These are phyloP conservation scores for Daedalea quercina DNA, from an alignment of 768 basidiomycete species.

Conservation along the genomic window DNA sequence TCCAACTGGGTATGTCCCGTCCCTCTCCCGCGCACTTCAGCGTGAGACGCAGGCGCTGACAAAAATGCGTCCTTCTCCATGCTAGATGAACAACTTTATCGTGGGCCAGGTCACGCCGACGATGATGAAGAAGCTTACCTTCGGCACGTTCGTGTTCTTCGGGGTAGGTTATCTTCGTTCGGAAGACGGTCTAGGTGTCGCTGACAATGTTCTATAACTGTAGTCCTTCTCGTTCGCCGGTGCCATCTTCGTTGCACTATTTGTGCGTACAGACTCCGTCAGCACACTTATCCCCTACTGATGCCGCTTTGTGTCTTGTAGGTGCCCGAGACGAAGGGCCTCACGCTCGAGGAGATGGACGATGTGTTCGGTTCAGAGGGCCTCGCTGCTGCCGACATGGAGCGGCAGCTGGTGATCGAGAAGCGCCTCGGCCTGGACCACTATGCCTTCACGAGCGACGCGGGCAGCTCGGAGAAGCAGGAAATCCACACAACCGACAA, in stretches of 20 bases:
- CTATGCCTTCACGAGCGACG: conserved; percentile 15
- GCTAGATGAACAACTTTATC: conserved; percentile 75
- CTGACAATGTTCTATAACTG: neutral
- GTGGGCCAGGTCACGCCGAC: conserved; percentile 66
- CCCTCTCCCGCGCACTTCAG: neutral
- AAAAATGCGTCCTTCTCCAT: neutral
- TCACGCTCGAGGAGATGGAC: conserved; percentile 77
- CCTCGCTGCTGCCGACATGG: conserved; percentile 49
- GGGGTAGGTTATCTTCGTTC: conserved; percentile 36
- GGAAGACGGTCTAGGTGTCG: neutral
- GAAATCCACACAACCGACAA: conserved; percentile 2
- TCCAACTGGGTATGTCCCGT: conserved; percentile 56
- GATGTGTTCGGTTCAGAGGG: conserved; percentile 61
- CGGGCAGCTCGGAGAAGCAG: conserved; percentile 5
- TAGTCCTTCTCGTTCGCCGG: conserved; percentile 63
- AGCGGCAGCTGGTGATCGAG: conserved; percentile 43
- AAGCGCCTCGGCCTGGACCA: conserved; percentile 54
- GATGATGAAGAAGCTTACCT: conserved; percentile 58
- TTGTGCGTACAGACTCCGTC: conserved; percentile 33
- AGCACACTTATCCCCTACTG: neutral
- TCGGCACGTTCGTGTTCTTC: conserved; percentile 74
- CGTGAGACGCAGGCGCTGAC: neutral
- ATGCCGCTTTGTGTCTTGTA: conserved; percentile 13
- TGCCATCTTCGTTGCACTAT: conserved; percentile 57
- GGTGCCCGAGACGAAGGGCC: conserved; percentile 71